phyloP scores from a whole-genome alignment of 2,329 filamentous ascomycete species.

The Microsporum ferrugineum region DNA sequence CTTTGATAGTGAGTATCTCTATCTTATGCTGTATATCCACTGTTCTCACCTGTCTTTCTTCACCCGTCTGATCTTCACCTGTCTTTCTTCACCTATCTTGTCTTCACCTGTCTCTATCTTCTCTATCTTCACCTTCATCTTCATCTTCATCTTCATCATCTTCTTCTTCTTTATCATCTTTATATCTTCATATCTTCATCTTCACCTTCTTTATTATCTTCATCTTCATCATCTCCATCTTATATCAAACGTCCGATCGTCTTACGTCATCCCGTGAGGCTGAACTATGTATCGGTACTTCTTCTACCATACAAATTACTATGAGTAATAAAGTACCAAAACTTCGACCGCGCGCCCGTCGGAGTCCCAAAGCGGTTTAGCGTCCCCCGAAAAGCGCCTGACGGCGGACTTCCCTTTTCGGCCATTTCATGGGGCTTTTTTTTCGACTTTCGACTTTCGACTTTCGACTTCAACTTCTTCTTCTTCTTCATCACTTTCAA shows the following conservation, averaged over 20 bases:
- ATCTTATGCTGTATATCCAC: too few species aligned
- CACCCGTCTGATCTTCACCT: too few species aligned
- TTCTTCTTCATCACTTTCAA: too few species aligned
- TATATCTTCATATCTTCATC: too few species aligned
- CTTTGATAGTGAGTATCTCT: too few species aligned
- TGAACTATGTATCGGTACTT: background rate
- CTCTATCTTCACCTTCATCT: background rate
- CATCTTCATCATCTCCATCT: too few species aligned
- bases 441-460: background rate
- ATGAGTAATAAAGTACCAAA: background rate
- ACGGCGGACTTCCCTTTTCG: slow-evolving; percentile 1
- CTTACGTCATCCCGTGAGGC: background rate
- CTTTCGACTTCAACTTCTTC: slow-evolving; percentile 3
- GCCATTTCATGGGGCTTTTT: slow-evolving; percentile 7
- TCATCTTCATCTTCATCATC: background rate
- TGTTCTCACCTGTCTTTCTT: too few species aligned
- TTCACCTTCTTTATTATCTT: too few species aligned
- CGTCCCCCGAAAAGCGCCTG: background rate
- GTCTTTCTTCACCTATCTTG: background rate
- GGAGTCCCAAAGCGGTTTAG: slow-evolving; percentile 13
- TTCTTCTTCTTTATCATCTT: background rate
- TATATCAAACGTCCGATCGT: too few species aligned
- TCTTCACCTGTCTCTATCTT: too few species aligned
- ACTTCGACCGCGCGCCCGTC: slow-evolving; percentile 3
- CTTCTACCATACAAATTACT: background rate